Conservation (phyloP, 805 yeast species). For the Yarrowia sp. region DNA sequence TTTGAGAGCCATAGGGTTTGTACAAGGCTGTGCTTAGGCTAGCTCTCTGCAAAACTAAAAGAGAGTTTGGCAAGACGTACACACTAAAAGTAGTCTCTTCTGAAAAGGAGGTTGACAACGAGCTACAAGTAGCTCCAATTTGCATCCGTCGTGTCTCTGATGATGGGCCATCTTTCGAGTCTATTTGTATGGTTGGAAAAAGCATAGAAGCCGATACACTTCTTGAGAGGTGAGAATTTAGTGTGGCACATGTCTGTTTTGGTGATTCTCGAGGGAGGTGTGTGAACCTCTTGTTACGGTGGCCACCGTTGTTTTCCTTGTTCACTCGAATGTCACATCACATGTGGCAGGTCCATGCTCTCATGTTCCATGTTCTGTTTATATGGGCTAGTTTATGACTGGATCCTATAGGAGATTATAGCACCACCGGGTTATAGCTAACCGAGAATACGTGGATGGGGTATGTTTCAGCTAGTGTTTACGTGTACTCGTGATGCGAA, state of each 20-base stretch:
- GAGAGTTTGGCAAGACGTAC: neutral
- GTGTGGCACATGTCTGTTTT: no score
- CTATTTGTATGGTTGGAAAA: neutral
- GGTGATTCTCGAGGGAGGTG: no score
- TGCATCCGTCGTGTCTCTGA: neutral
- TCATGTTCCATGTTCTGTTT: neutral
- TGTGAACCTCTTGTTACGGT: neutral
- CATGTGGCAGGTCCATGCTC: neutral
- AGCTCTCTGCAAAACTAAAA: neutral
- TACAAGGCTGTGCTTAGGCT: constrained; percentile 11
- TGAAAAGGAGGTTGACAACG: constrained; percentile 1
- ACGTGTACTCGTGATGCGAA: neutral
- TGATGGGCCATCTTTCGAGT: neutral
- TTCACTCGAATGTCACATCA: neutral
- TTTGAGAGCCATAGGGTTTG: neutral
- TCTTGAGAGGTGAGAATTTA: no score
- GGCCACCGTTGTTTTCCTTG: neutral
- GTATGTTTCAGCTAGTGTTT: neutral
- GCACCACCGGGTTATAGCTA: neutral
- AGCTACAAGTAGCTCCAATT: neutral
- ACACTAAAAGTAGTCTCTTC: neutral
- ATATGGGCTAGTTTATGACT: neutral
- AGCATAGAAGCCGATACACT: neutral
- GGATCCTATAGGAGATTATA: neutral
- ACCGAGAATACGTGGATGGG: neutral